phyloP scores from a whole-genome alignment of 352 stramenopile genomes.

The Globisporangium rhizosaccharum region DNA sequence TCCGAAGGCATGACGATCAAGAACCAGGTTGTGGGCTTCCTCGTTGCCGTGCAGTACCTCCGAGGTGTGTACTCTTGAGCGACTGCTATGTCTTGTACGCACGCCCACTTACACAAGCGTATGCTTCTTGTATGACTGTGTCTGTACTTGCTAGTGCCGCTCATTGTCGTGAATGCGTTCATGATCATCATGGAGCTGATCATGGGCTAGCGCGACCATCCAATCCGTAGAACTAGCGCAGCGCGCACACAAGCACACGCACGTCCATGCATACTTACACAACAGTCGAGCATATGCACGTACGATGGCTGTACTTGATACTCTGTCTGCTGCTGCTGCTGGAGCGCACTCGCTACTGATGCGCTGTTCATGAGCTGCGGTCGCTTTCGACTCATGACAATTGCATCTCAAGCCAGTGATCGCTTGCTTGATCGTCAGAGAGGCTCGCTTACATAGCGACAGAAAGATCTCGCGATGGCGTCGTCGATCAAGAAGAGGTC shows the following conservation, averaged over 20 bases:
- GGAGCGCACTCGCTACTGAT: no score
- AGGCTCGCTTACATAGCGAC: no score
- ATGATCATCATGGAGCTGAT: conserved; percentile 81
- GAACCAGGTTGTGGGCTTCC: conserved; percentile 83
- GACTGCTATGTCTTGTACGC: background rate
- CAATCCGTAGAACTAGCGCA: background rate
- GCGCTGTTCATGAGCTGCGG: no score
- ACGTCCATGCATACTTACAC: background rate
- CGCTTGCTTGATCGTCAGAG: no score
- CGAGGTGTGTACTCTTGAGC: conserved; percentile 35
- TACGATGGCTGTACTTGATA: no score
- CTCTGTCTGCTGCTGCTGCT: no score
- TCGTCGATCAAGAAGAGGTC: no score
- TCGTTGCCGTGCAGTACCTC: conserved; percentile 83
- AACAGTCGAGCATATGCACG: no score
- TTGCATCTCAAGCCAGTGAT: no score
- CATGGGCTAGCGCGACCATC: conserved; percentile 37
- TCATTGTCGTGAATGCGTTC: conserved; percentile 76
- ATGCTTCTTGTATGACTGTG: background rate
- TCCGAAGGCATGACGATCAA: conserved; percentile 81
- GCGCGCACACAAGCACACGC: background rate
- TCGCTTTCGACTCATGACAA: no score
- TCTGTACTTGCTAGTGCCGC: conserved; percentile 37
- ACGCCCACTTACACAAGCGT: background rate
- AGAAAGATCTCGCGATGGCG: no score